Percentiles rank a stretch among this genome's conserved stretches.
phyloP scores from a whole-genome alignment of 139 green algal genomes.

The Chlamydomonas asymmetrica region DNA sequence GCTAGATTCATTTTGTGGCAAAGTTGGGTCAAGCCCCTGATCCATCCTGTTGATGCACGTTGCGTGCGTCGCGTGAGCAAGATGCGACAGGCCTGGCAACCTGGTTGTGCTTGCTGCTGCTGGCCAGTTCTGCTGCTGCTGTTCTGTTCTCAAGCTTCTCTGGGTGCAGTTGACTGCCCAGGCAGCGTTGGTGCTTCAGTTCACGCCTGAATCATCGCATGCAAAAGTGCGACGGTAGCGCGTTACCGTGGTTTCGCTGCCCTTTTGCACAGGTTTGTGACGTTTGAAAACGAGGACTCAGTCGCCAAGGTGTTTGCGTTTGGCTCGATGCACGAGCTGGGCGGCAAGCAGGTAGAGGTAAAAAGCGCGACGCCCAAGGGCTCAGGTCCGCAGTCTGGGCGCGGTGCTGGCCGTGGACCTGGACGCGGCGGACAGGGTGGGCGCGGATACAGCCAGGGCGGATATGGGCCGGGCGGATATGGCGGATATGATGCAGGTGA shows the following conservation, averaged over 20 bases:
- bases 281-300: slow-evolving; percentile 74
- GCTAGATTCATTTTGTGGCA: too few species aligned
- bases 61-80: too few species aligned
- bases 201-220: too few species aligned
- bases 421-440: slow-evolving; percentile 5
- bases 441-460: slow-evolving; percentile 1
- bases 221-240: too few species aligned
- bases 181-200: too few species aligned
- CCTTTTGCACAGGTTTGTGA: slow-evolving; percentile 73
- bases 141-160: too few species aligned
- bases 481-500: background rate
- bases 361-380: slow-evolving; percentile 82
- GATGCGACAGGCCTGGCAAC: background rate
- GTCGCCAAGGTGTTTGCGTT: slow-evolving; percentile 66
- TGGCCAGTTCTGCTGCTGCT: too few species aligned
- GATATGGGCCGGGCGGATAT: slow-evolving; percentile 1
- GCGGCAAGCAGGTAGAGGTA: slow-evolving; percentile 79
- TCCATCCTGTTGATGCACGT: too few species aligned
- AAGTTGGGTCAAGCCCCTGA: too few species aligned
- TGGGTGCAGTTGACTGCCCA: too few species aligned
- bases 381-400: slow-evolving; percentile 40
- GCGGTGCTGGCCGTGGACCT: slow-evolving; percentile 5
- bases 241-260: too few species aligned
- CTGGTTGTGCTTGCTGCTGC: too few species aligned
- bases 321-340: slow-evolving; percentile 73